These are phyloP conservation scores for Rhodomyrtus psidioides DNA, from an alignment of 441 rosid species.

Conservation along the genomic window DNA sequence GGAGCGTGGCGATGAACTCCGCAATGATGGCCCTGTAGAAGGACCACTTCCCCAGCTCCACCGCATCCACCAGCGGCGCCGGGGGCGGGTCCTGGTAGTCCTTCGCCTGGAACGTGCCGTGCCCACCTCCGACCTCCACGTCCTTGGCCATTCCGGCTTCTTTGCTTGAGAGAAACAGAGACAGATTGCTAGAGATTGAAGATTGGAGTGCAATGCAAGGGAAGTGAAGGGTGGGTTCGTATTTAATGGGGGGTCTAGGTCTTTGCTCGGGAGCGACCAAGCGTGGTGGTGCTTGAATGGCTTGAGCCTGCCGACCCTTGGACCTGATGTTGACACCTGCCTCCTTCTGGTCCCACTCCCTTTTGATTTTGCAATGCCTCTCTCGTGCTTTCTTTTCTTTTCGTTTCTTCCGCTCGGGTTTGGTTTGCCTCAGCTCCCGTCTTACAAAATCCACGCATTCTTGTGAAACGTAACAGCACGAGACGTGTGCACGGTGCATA, in stretches of 20 bases:
- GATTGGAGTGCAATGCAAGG: neutral
- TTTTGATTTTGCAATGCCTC: neutral
- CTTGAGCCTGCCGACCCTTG: neutral
- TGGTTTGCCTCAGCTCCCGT: neutral
- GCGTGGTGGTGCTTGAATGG: rapidly evolving
- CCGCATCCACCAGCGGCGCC: neutral
- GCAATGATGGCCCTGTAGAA: neutral
- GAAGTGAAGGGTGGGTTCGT: neutral
- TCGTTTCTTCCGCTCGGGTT: neutral
- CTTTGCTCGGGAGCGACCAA: neutral
- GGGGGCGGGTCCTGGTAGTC: neutral
- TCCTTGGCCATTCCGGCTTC: neutral
- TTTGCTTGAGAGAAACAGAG: neutral
- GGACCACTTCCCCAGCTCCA: neutral
- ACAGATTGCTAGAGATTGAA: neutral
- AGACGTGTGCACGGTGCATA: neutral
- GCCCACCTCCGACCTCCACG: neutral
- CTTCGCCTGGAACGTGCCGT: neutral
- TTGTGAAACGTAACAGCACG: neutral
- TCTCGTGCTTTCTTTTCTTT: neutral
- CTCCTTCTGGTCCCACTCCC: neutral
- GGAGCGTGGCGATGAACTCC: neutral
- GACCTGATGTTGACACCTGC: neutral
- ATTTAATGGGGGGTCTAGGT: neutral
- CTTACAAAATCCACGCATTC: neutral